Base-by-base conservation (phyloP, 345 rosid species). In the Populus nigra region DNA sequence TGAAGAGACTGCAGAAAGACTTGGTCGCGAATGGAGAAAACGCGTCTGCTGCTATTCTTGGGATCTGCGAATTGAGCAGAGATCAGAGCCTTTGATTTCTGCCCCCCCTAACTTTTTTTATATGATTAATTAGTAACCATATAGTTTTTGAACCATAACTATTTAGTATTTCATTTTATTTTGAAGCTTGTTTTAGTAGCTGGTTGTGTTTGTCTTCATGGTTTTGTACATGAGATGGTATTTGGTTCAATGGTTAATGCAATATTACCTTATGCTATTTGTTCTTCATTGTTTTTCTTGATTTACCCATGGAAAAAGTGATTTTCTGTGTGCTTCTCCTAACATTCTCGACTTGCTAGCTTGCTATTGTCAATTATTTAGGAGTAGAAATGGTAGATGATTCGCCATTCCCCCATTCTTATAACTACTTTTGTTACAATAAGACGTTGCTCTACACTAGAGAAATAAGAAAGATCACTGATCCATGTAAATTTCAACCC, bases 51-150 rank as follows among this genome's bases (percentile, higher is more conserved):
- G 38, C 84, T 20, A 50, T 86, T 45, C 53, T 78, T 5, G 71
- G 71, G 62, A 82, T 87, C 67, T 80, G 78, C 76, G 82, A 78
- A 22, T 43, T 86, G 80, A 84, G 86, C 65, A 77, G 88, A 81
- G 73, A 83, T 79, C 71, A 75, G 8, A 79, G 80, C 79, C 81
- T 71, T 74, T 84, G 78, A 83, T 71, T 78, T n/a, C 23, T 71
- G 50, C 29, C 41, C 59, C 74, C 2, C 3, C 72, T 20, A 73
- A 78, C 72, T 57, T 18, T 8, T 72, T 8, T 62, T 5, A 39
- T n/a, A 23, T 1, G 65, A 59, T n/a, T n/a, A 59, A 59, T 23
- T 23, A 49, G 82, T 75, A 77, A 81, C 86, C 27, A 75, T 4
- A 62, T 29, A 27, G 23, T 5, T 55, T 69, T 55, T 25, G 59